These are phyloP conservation scores for Lactuca sativa DNA, from an alignment of 129 eudicot genomes.

Conservation along the genomic window DNA sequence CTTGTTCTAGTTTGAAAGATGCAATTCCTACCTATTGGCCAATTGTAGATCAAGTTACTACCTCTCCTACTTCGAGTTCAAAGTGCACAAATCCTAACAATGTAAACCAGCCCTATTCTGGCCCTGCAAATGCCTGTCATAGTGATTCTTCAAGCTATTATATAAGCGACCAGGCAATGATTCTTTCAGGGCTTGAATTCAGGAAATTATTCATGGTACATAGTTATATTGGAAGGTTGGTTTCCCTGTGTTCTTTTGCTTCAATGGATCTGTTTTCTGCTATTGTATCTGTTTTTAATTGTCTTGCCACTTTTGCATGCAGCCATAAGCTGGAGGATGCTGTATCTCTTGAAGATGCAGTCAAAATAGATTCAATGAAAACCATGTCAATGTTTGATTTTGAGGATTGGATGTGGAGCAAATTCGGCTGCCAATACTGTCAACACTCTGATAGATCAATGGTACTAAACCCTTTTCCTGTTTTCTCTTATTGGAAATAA, in stretches of 20 bases:
- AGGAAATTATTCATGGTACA: constrained; percentile 53
- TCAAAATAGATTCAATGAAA: constrained; percentile 23
- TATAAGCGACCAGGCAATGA: constrained; percentile 32
- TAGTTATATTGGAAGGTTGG: constrained; percentile 63
- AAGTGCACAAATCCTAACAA: constrained; percentile 1
- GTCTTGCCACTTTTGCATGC: constrained; percentile 6
- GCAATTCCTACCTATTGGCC: constrained; percentile 11
- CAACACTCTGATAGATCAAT: constrained; percentile 24
- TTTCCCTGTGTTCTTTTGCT: constrained; percentile 4
- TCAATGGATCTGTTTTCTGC: not conserved
- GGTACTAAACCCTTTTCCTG: constrained; percentile 17
- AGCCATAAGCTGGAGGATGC: constrained; percentile 49
- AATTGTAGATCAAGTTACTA: constrained; percentile 1
- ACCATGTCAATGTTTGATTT: constrained; percentile 22
- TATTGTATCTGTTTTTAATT: not conserved
- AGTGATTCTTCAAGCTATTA: constrained; percentile 5
- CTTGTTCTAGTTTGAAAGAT: constrained; percentile 31
- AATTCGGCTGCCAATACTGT: constrained; percentile 26
- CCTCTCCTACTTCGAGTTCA: constrained; percentile 20
- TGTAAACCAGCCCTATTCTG: not conserved
- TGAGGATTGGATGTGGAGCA: constrained; percentile 32
- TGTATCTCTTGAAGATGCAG: constrained; percentile 31
- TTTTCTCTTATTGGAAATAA: not conserved
- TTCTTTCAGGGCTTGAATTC: constrained; percentile 50
- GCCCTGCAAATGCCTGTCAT: constrained; percentile 11